Percentiles rank a stretch among this genome's conserved stretches.
Evolutionary conservation across 2,329 filamentous ascomycete species (phyloP).

Genomic region (Ophiocordyceps unilateralis): DNA sequence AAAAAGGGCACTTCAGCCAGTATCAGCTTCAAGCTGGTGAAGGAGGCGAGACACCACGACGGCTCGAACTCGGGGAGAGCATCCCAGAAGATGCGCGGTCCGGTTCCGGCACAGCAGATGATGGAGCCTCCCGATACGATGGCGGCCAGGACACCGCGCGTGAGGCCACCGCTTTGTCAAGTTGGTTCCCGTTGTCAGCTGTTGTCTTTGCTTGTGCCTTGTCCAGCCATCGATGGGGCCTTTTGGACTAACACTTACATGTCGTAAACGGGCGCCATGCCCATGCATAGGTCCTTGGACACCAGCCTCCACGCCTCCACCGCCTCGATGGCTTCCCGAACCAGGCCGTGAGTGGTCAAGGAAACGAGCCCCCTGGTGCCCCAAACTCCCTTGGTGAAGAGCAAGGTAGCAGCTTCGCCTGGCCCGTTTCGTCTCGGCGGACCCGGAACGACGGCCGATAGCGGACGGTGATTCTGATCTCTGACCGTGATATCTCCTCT

Average conservation of each 20-base stretch:
- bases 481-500: not conserved
- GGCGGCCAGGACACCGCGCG: constrained; percentile 36
- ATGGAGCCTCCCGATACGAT: constrained; percentile 34
- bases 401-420: constrained; percentile 1
- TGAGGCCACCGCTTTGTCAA: constrained; percentile 34
- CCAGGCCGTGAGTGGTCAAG: constrained; percentile 1
- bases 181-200: too few relatives aligned
- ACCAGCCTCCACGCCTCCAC: constrained; percentile 1
- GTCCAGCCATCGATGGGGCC: too few relatives aligned
- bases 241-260: constrained; percentile 3
- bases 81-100: constrained; percentile 38
- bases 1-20: constrained; percentile 21
- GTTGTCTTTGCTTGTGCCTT: too few relatives aligned
- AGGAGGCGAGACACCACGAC: constrained; percentile 42
- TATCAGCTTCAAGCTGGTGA: constrained; percentile 38
- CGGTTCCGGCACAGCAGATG: constrained; percentile 35
- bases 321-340: not conserved
- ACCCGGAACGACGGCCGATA: not conserved
- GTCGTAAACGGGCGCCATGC: constrained; percentile 1
- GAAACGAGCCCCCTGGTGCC: constrained; percentile 1
- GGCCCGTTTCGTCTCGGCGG: constrained; percentile 1
- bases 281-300: constrained; percentile 1
- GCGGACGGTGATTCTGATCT: not conserved
- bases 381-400: constrained; percentile 2
- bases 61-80: constrained; percentile 26